These are phyloP conservation scores for Phytophthora nicotianae DNA, from an alignment of 352 stramenopile genomes.

Conservation along the genomic window DNA sequence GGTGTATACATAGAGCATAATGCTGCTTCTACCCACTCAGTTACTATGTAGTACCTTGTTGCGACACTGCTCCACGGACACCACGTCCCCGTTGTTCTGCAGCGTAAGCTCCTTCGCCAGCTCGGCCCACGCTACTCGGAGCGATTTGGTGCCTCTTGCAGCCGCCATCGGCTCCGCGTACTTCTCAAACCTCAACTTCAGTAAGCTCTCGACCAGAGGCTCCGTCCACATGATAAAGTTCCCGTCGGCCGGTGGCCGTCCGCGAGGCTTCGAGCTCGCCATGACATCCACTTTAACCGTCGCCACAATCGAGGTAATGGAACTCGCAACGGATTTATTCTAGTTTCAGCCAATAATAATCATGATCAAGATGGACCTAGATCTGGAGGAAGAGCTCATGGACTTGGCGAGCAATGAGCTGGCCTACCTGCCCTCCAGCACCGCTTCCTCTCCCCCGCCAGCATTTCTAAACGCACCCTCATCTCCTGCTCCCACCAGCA, in stretches of 20 bases:
- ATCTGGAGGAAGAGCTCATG: conserved; percentile 72
- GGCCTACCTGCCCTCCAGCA: conserved; percentile 50
- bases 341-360: neutral
- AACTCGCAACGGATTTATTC: neutral
- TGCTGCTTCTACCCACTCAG: neutral
- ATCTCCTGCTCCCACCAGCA: neutral
- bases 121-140: conserved; percentile 21
- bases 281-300: conserved; percentile 6
- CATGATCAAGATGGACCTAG: conserved; percentile 4
- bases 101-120: conserved; percentile 18
- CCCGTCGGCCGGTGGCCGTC: conserved; percentile 21
- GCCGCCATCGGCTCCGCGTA: conserved; percentile 17
- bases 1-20: neutral
- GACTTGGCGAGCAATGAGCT: conserved; percentile 63
- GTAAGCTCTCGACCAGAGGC: conserved; percentile 13
- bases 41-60: conserved; percentile 39
- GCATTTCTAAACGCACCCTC: neutral
- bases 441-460: neutral
- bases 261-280: conserved; percentile 19
- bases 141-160: conserved; percentile 21
- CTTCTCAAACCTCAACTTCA: conserved; percentile 29
- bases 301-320: neutral
- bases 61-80: conserved; percentile 29
- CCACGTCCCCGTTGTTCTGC: conserved; percentile 9
- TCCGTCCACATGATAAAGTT: conserved; percentile 32